Evolutionary conservation across 805 yeast genomes (phyloP).

Genomic region (Yarrowia sp.): DNA sequence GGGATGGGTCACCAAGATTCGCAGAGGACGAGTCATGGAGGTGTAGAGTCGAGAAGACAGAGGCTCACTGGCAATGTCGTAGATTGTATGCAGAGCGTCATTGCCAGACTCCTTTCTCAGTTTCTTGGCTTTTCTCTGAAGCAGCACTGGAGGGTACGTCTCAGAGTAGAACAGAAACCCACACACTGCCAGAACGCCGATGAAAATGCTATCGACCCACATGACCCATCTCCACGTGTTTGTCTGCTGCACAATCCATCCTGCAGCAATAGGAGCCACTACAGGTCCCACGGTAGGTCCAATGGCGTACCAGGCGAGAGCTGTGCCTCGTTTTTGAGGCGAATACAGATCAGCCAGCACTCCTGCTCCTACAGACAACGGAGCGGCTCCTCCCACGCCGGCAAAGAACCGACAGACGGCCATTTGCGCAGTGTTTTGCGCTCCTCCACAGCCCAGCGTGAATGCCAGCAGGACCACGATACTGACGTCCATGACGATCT

Average conservation of each 20-base stretch:
- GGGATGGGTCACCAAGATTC: constrained; percentile 62
- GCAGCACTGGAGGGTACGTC: constrained; percentile 64
- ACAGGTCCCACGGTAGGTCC: constrained; percentile 71
- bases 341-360: constrained; percentile 66
- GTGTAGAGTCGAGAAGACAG: constrained; percentile 46
- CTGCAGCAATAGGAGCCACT: constrained; percentile 57
- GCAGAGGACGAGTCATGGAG: constrained; percentile 65
- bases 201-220: constrained; percentile 62
- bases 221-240: constrained; percentile 68
- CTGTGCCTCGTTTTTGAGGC: constrained; percentile 59
- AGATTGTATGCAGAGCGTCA: constrained; percentile 62
- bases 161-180: constrained; percentile 60
- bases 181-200: constrained; percentile 56
- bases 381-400: constrained; percentile 72
- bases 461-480: constrained; percentile 55
- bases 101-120: constrained; percentile 65
- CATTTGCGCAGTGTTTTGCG: constrained; percentile 62
- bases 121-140: constrained; percentile 56
- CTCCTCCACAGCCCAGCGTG: constrained; percentile 65
- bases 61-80: constrained; percentile 53
- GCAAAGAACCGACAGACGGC: constrained; percentile 66
- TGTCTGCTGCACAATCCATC: constrained; percentile 57
- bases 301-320: constrained; percentile 63
- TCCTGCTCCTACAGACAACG: constrained; percentile 74
- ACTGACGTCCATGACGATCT: constrained; percentile 60